Conservation (phyloP, 2,329 filamentous ascomycete genomes). For the Phaeosphaeria sp. region DNA sequence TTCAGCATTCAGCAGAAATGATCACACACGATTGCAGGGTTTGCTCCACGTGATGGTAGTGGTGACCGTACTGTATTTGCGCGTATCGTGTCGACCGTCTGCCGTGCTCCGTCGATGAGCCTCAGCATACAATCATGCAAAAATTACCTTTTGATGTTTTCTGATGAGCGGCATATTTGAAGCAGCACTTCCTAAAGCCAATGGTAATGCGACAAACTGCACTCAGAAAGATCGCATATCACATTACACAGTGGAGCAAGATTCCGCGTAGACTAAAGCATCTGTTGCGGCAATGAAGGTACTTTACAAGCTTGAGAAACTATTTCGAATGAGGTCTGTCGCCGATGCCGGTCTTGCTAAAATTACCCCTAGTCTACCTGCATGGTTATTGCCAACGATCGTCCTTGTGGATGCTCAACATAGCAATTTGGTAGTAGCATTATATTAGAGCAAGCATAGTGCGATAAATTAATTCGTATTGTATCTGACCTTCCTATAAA, state of each 20-base stretch:
- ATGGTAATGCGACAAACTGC: background rate
- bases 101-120: background rate
- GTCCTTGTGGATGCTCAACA: background rate
- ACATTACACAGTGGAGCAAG: background rate
- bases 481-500: background rate
- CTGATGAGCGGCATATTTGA: background rate
- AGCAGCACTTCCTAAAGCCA: background rate
- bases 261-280: background rate
- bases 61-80: background rate
- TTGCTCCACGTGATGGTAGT: background rate
- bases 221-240: background rate
- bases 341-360: slow-evolving; percentile 5
- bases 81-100: background rate
- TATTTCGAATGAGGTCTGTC: background rate
- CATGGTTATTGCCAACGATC: background rate
- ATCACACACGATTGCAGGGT: background rate
- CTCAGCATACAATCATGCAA: background rate
- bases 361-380: slow-evolving; percentile 2
- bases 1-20: background rate
- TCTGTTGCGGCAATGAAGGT: background rate
- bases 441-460: background rate
- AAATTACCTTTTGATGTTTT: background rate
- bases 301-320: background rate
- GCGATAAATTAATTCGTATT: background rate
- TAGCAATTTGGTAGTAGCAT: background rate